phyloP scores from a whole-genome alignment of 352 stramenopile genomes.

The Globisporangium nunn region DNA sequence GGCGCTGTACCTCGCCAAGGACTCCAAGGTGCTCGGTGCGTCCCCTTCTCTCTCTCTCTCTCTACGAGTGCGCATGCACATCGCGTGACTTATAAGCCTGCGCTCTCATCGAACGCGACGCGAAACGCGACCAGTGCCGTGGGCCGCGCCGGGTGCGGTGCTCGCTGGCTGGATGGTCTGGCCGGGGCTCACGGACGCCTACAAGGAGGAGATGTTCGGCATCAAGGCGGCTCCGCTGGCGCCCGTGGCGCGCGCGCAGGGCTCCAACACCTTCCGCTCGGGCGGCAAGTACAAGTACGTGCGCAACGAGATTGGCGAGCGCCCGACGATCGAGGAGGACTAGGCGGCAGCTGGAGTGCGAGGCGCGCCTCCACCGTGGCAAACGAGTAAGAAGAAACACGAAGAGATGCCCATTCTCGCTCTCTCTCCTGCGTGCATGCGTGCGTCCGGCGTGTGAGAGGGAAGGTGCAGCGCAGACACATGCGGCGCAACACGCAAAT shows the following conservation, averaged over 20 bases:
- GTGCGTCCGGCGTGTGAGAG: not conserved
- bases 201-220: slow-evolving; percentile 74
- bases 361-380: not conserved
- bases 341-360: slow-evolving; percentile 8
- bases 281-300: slow-evolving; percentile 80
- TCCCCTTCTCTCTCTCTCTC: slow-evolving; percentile 2
- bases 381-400: not conserved
- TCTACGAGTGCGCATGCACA: not conserved
- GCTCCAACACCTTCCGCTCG: slow-evolving; percentile 28
- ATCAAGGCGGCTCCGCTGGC: slow-evolving; percentile 27
- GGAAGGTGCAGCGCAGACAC: not conserved
- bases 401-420: not conserved
- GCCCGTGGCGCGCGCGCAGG: not conserved
- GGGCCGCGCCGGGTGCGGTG: slow-evolving; percentile 40
- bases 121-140: slow-evolving; percentile 22
- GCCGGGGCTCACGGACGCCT: slow-evolving; percentile 56
- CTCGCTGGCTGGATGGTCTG: slow-evolving; percentile 63
- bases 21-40: slow-evolving; percentile 42
- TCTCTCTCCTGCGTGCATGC: no score
- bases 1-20: slow-evolving; percentile 43
- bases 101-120: no score
- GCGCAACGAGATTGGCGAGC: slow-evolving; percentile 63
- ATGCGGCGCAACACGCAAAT: not conserved
- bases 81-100: no score
- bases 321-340: slow-evolving; percentile 65